Evolutionary conservation across 495 filamentous ascomycete species (phyloP).

Genomic region (Staphylotrichum longicolle): DNA sequence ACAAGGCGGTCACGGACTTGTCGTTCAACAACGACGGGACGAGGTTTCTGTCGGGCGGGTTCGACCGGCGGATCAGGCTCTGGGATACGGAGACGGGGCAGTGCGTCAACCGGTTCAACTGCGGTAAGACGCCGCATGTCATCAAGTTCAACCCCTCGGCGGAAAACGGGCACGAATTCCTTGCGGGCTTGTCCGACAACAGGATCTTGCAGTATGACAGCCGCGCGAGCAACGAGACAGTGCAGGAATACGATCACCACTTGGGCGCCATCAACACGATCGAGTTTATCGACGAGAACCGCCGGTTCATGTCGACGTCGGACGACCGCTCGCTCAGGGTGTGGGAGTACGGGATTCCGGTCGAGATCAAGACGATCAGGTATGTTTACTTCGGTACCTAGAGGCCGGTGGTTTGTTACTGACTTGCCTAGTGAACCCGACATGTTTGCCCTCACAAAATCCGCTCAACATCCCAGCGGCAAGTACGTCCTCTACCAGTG

Average conservation of each 20-base stretch:
- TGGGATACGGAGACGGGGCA: slow-evolving; percentile 97
- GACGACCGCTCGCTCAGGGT: slow-evolving; percentile 95
- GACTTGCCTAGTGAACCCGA: slow-evolving; percentile 91
- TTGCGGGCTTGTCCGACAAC: slow-evolving; percentile 96
- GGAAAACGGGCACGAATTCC: slow-evolving; percentile 80
- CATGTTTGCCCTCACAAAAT: slow-evolving; percentile 89
- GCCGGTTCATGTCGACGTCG: slow-evolving; percentile 94
- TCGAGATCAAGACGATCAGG: slow-evolving; percentile 53
- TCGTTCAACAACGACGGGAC: slow-evolving; percentile 80
- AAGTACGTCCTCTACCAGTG: slow-evolving; percentile 93
- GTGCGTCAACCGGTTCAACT: slow-evolving; percentile 81
- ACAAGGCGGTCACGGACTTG: slow-evolving; percentile 85
- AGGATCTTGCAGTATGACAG: slow-evolving; percentile 98
- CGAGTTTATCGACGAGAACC: slow-evolving; percentile 90
- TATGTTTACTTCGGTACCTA: slow-evolving; percentile 15
- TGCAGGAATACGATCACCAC: slow-evolving; percentile 98
- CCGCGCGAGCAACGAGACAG: slow-evolving; percentile 68
- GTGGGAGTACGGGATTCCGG: slow-evolving; percentile 97
- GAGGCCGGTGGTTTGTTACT: slow-evolving; percentile 35
- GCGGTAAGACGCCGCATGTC: slow-evolving; percentile 92
- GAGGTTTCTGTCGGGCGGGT: slow-evolving; percentile 86
- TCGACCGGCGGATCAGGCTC: slow-evolving; percentile 91
- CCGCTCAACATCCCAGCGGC: slow-evolving; percentile 77
- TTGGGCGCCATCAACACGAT: slow-evolving; percentile 96
- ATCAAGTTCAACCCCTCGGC: slow-evolving; percentile 83